phyloP scores from a whole-genome alignment of 1,284 basidiomycete species.

The Lentinula novae-zelandiae region DNA sequence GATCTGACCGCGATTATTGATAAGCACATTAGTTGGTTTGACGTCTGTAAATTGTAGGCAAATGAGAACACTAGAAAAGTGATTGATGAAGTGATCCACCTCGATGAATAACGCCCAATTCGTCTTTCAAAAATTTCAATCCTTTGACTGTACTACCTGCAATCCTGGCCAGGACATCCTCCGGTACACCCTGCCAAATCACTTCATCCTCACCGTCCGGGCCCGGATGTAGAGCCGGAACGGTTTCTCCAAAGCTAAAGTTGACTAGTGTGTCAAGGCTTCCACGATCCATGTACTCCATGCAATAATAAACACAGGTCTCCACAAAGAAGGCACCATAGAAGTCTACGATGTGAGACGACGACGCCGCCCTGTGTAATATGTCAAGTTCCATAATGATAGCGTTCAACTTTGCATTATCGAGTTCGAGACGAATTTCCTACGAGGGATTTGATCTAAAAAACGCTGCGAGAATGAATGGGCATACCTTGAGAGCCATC shows the following conservation, averaged over 20 bases:
- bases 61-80: background rate
- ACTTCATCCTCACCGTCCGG: conserved; percentile 19
- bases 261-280: conserved; percentile 81
- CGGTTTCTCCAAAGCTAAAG: conserved; percentile 26
- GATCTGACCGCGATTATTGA: conserved; percentile 86
- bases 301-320: conserved; percentile 98
- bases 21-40: conserved; percentile 95
- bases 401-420: conserved; percentile 89
- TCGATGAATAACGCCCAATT: conserved; percentile 95
- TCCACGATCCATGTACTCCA: conserved; percentile 99
- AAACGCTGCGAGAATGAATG: conserved; percentile 2
- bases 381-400: conserved; percentile 99
- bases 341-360: conserved; percentile 94
- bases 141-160: conserved; percentile 85
- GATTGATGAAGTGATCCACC: conserved; percentile 39
- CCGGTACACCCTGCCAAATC: conserved; percentile 61
- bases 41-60: conserved; percentile 57
- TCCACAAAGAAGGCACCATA: conserved; percentile 99
- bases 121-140: conserved; percentile 93
- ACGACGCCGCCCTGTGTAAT: conserved; percentile 72
- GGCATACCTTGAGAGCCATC: conserved; percentile 96
- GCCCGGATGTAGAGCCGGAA: conserved; percentile 3
- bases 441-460: conserved; percentile 29
- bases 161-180: conserved; percentile 84
- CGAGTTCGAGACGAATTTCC: conserved; percentile 98